These are phyloP conservation scores for Naganishia liquefaciens DNA, from an alignment of 1,284 basidiomycete genomes.

Conservation along the genomic window DNA sequence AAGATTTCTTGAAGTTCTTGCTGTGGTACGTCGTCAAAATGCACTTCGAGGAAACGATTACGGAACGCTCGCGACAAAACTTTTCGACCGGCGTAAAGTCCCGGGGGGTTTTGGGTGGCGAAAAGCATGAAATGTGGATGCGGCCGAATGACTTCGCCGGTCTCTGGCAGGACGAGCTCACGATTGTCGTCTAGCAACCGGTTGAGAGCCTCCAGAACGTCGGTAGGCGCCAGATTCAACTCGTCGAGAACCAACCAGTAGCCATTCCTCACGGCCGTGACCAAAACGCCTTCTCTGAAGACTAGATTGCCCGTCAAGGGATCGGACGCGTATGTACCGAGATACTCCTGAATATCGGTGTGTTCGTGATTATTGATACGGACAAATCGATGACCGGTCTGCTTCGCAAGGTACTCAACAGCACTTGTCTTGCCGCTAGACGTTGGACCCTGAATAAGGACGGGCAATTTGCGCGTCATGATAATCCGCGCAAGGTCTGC, in stretches of 20 bases:
- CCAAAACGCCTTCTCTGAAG: slow-evolving; percentile 91
- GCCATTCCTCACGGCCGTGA: slow-evolving; percentile 85
- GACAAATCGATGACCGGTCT: slow-evolving; percentile 93
- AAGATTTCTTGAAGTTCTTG: slow-evolving; percentile 90
- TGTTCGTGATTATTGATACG: slow-evolving; percentile 99
- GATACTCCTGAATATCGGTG: slow-evolving; percentile 98
- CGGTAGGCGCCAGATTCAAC: slow-evolving; percentile 94
- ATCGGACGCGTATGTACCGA: slow-evolving; percentile 95
- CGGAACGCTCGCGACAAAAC: slow-evolving; percentile 93
- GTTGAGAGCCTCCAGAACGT: slow-evolving; percentile 96
- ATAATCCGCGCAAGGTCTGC: slow-evolving; percentile 90
- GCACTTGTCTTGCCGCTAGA: slow-evolving; percentile 98
- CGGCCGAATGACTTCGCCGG: slow-evolving; percentile 88
- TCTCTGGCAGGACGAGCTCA: slow-evolving; percentile 93
- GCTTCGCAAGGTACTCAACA: slow-evolving; percentile 89
- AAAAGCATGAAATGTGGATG: slow-evolving; percentile 98
- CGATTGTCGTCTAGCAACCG: slow-evolving; percentile 96
- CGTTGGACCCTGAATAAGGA: slow-evolving; percentile 96
- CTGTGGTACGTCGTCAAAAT: slow-evolving; percentile 96
- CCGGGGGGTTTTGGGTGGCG: slow-evolving; percentile 97
- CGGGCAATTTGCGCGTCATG: slow-evolving; percentile 83
- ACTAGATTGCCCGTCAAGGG: slow-evolving; percentile 85
- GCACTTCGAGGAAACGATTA: slow-evolving; percentile 97
- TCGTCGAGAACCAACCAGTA: slow-evolving; percentile 99
- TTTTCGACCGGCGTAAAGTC: slow-evolving; percentile 95